These are phyloP conservation scores for Ustilago crameri DNA, from an alignment of 1,284 basidiomycete genomes.

Conservation along the genomic window DNA sequence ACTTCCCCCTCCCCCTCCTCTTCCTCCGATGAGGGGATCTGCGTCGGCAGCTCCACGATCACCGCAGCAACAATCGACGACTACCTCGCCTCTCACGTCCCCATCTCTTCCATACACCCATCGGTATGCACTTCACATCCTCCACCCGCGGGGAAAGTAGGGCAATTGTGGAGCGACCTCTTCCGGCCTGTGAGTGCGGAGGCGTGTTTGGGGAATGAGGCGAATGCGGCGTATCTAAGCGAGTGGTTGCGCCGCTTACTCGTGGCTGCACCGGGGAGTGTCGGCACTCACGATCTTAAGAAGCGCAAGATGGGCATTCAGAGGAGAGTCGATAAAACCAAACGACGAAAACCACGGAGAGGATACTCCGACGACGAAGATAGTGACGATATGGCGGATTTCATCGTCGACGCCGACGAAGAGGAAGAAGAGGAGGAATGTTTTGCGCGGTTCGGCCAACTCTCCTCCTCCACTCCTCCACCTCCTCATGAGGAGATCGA, in stretches of 20 bases:
- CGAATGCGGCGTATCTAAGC: conserved; percentile 30
- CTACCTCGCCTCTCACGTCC: conserved; percentile 10
- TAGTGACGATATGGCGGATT: conserved; percentile 43
- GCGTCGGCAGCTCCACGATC: too few relatives aligned
- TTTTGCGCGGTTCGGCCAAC: conserved; percentile 47
- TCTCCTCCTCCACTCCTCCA: neutral
- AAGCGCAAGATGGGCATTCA: conserved; percentile 27
- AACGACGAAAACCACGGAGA: conserved; percentile 2
- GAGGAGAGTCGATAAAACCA: conserved; percentile 29
- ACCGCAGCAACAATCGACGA: conserved; percentile 9
- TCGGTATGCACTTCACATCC: too few relatives aligned
- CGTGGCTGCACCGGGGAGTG: conserved; percentile 25
- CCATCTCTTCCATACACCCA: too few relatives aligned
- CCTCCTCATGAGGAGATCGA: too few relatives aligned
- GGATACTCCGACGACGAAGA: conserved; percentile 29
- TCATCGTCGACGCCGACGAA: conserved; percentile 54
- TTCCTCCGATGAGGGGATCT: too few relatives aligned
- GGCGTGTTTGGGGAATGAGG: conserved; percentile 44
- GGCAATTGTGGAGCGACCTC: conserved; percentile 44
- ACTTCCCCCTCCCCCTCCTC: neutral
- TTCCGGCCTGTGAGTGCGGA: conserved; percentile 33
- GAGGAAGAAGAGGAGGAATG: conserved; percentile 42
- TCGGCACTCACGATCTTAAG: conserved; percentile 11
- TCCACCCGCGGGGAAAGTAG: neutral
- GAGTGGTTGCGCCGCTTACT: conserved; percentile 55